Base-by-base conservation (phyloP, 1,139 yeast genomes). In the Entelexis sorbosivorans region DNA sequence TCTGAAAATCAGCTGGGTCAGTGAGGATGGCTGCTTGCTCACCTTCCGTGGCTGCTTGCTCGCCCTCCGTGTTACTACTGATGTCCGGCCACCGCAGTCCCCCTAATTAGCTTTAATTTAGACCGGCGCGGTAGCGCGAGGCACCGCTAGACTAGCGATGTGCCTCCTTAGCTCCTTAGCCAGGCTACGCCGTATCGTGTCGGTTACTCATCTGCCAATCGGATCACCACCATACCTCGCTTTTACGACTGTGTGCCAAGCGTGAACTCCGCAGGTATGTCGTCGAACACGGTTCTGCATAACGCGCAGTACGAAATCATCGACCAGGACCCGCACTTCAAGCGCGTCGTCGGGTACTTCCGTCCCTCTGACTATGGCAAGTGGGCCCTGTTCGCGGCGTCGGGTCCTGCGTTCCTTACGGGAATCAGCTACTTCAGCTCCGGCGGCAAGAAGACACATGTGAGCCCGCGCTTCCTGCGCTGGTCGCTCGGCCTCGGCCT, bases 301-400 rank as follows among this genome's bases (percentile, higher is more conserved):
- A 59, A 63, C 56, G 56, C 67, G 34, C 63, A 63, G 54, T 64
- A 63, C 59, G 69, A 70, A 66, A 63, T 71, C 56, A 86, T 86
- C 63, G 95, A 86, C 65, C 75, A 77, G 52, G 95, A 86, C 66
- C 95, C 95, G 40, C 79, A 81, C 59, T 82, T 85, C 68, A 63
- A 67, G 51, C 74, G 86, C 58, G 95, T 86, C 33, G 78, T 86
- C 26, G 71, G 79, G 45, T 86, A 81, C 69, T 78, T 85, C 67
- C 75, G 95, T 64, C 66, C 76, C 20, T 72, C 81, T 11, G 95
- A 86, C 68, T 78, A 77, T 62, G 75, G 72, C 16, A 67, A 71
- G 39, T 79, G 87, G 82, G 87, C 78, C 3, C 74, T 75, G n/a
- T 68, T 73, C 50, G 72, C 86, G 5, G 77, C 77, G 16, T 79